Evolutionary conservation across 805 yeast genomes (phyloP), one percentile per base, ranked within the genome.

Genomic region (Yamadazyma philogaea): DNA sequence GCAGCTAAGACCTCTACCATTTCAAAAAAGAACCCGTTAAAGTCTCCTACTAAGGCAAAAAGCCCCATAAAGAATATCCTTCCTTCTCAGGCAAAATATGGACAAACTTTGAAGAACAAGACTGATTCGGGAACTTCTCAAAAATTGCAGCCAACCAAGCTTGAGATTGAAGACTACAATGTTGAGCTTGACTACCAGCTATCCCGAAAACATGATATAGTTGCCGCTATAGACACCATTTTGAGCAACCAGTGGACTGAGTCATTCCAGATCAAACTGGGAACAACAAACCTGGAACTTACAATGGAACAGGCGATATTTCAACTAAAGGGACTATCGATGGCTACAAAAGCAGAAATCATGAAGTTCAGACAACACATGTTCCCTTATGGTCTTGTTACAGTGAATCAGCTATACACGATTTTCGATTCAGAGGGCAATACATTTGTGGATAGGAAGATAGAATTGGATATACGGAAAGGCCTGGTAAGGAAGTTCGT

Each of bases 341-440:
- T 59, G 59, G 54, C 49, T 24, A 52, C 54, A 2, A 68, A 68
- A 47, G 72, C 66, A 1, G 74, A 65, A 1, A 61, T 67, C 6
- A 39, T 66, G 45, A 64, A 59, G 44, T 68, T 60, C 48, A 50
- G 75, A 26, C 38, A 22, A 12, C 44, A 40, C 30, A 64, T 61
- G 18, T 48, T 70, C 1, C 78, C 80, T 0, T 57, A 48, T 12
- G 68, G 70, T 7, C 47, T 75, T 28, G 58, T 75, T 7, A 63
- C 77, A 1, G 46, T 67, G 10, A 67, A 68, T 24, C 83, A 78
- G 45, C 49, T 79, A 3, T 79, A 79, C 49, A 61, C 82, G 1
- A 49, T 78, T 8, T 73, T 68, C 40, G 66, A 66, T 11, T 56
- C 63, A 18, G 60, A 66, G 32, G 77, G 79, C 0, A 56, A 65